Conservation (phyloP, 345 rosid species). For the Lagerstroemia speciosa region DNA sequence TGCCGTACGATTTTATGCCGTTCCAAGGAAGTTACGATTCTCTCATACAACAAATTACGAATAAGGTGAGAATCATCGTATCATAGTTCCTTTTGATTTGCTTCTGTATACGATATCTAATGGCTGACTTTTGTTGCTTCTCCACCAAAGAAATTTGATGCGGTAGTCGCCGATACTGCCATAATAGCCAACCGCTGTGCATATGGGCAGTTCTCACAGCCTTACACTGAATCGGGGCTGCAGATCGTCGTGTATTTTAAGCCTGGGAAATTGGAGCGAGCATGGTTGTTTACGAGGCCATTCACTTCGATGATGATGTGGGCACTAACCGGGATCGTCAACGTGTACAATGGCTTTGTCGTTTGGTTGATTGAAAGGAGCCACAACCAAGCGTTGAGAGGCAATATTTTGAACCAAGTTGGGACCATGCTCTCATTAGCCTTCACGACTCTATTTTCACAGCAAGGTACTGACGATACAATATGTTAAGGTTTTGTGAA, state of each 20-base stretch:
- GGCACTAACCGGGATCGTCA: slow-evolving; percentile 7
- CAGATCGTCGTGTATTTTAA: slow-evolving; percentile 8
- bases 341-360: slow-evolving; percentile 17
- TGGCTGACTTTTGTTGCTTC: background rate
- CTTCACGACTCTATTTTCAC: slow-evolving; percentile 21
- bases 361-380: slow-evolving; percentile 23
- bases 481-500: too few species aligned
- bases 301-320: slow-evolving; percentile 13
- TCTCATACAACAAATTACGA: background rate
- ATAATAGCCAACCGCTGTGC: slow-evolving; percentile 13
- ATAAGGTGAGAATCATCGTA: background rate
- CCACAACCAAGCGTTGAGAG: background rate
- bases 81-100: too few species aligned
- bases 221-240: slow-evolving; percentile 17
- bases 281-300: slow-evolving; percentile 19
- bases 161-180: slow-evolving; percentile 19
- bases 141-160: slow-evolving; percentile 13
- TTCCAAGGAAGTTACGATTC: slow-evolving; percentile 13
- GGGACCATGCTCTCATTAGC: slow-evolving; percentile 15
- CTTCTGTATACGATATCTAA: background rate
- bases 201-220: slow-evolving; percentile 18
- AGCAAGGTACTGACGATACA: slow-evolving; percentile 3
- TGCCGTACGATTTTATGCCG: slow-evolving; percentile 8
- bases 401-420: slow-evolving; percentile 9
- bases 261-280: background rate